phyloP scores from a whole-genome alignment of 192 early-diverging fungal genomes.

The Podila clonocystis region DNA sequence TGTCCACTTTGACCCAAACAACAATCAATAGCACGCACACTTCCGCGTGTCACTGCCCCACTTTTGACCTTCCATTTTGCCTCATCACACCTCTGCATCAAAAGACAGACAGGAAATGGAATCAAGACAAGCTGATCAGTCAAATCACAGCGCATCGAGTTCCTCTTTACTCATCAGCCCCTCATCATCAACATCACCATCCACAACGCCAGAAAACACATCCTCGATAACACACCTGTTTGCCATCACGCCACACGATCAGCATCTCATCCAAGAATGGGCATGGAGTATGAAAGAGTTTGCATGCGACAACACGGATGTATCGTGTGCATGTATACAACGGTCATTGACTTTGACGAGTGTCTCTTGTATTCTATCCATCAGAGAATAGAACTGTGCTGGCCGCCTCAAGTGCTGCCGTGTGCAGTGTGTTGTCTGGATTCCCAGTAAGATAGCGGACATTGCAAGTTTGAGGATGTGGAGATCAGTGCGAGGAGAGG shows the following conservation, averaged over 20 bases:
- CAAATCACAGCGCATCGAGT: neutral
- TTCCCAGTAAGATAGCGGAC: slow-evolving; percentile 61
- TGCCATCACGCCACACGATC: slow-evolving; percentile 34
- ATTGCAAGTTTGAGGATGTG: no score
- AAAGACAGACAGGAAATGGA: neutral
- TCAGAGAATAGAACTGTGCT: slow-evolving; percentile 71
- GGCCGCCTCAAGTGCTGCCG: slow-evolving; percentile 76
- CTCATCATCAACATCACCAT: neutral
- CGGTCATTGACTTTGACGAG: neutral
- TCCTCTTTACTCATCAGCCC: neutral
- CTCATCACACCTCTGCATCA: neutral
- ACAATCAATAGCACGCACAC: no score
- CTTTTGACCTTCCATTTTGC: neutral
- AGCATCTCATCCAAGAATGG: slow-evolving; percentile 30
- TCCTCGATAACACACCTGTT: slow-evolving; percentile 44
- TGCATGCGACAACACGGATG: neutral
- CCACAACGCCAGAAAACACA: neutral
- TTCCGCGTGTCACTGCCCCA: no score
- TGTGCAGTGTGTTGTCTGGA: slow-evolving; percentile 73
- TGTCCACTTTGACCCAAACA: no score
- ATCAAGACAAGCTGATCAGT: neutral
- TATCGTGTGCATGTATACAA: neutral
- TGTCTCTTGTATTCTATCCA: neutral
- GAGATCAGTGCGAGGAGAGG: no score
- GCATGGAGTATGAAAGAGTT: slow-evolving; percentile 40